phyloP scores from a whole-genome alignment of 2,329 filamentous ascomycete species.

The Beauveria caledonica region DNA sequence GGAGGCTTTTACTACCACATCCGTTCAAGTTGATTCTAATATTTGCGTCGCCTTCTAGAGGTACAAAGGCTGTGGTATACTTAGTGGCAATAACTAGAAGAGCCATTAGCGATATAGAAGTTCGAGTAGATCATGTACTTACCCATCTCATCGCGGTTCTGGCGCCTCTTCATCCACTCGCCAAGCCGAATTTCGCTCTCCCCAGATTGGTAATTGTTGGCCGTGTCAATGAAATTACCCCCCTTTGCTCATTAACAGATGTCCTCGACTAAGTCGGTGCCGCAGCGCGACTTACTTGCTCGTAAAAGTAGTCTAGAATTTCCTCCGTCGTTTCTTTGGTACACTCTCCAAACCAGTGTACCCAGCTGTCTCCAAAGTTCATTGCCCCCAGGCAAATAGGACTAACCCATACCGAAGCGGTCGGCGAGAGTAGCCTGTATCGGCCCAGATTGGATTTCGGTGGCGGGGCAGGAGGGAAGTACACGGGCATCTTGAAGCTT shows the following conservation, averaged over 20 bases:
- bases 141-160: slow-evolving; percentile 55
- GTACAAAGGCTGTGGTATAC: slow-evolving; percentile 50
- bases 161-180: slow-evolving; percentile 59
- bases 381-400: slow-evolving; percentile 58
- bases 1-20: slow-evolving; percentile 55
- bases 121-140: neutral
- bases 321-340: slow-evolving; percentile 52
- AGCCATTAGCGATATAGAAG: neutral
- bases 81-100: slow-evolving; percentile 58
- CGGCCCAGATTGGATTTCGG: slow-evolving; percentile 54
- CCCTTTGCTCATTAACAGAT: neutral
- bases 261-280: neutral
- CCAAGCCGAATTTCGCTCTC: slow-evolving; percentile 60
- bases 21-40: slow-evolving; percentile 47
- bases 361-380: slow-evolving; percentile 54
- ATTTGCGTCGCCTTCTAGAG: slow-evolving; percentile 25
- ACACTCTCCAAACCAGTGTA: slow-evolving; percentile 53
- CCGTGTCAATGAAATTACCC: slow-evolving; percentile 68
- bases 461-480: slow-evolving; percentile 33
- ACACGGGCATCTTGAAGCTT: slow-evolving; percentile 5
- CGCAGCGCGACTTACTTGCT: slow-evolving; percentile 31
- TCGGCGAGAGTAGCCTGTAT: slow-evolving; percentile 59
- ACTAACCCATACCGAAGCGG: slow-evolving; percentile 57
- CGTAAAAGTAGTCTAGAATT: slow-evolving; percentile 59
- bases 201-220: slow-evolving; percentile 58